Evolutionary conservation across 169 alveolate species (phyloP), one percentile per base, ranked within the genome.

Genomic region (Fabrea salina): DNA sequence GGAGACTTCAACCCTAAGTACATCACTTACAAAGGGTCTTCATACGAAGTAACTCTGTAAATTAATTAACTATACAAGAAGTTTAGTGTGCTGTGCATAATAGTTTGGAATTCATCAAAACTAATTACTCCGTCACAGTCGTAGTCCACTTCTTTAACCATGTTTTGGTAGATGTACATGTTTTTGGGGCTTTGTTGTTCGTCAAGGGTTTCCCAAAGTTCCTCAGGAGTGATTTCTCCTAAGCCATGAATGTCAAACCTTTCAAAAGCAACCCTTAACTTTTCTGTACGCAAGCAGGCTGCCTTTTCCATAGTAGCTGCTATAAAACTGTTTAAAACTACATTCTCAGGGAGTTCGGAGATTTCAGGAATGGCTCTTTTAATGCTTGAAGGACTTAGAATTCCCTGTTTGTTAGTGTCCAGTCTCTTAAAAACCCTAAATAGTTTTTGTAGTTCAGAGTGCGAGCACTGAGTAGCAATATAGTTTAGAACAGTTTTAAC

Each of bases 251-350:
- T 58, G 58, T 86, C 95, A 44, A 86, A 82, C 19, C 77, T 40
- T 39, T 71, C 32, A 67, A 90, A 90, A n/a, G 91, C 89, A 25
- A 86, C 89, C 70, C 33, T 41, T 33, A 91, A 43, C 37, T 79
- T 85, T 6, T 80, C 85, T 53, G 77, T 79, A 16, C 85, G 49
- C 4, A 87, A 67, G 57, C 81, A 82, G 33, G 68, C 74, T 35
- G 68, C 50, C 19, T 79, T 8, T 58, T 82, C 85, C 72, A 91
- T 74, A 11, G 89, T 82, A 5, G 95, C 90, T 37, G 89, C 83
- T 54, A 91, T 85, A 70, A 87, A 91, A 53, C 85, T 91, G 50
- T 94, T 87, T 79, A 90, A 93, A 47, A 89, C 92, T 41, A 93
- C 87, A 22, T 74, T 77, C 6, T 91, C 89, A 44, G 71, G 59